Evolutionary conservation across 352 stramenopile genomes (phyloP), one percentile per base, ranked within the genome.

Genomic region (Nothophytophthora sp.): DNA sequence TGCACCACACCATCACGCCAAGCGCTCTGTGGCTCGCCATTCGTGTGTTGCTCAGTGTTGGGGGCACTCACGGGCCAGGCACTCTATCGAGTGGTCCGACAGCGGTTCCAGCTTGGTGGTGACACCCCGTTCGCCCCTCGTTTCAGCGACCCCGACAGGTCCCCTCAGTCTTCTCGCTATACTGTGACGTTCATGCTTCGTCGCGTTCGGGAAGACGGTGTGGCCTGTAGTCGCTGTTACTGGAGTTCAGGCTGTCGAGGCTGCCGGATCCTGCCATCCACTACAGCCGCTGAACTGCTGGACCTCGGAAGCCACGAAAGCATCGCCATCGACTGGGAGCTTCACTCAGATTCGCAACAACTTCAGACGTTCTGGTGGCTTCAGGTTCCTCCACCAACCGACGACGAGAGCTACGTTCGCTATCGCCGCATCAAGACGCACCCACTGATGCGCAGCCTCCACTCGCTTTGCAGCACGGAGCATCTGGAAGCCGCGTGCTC

Each of bases 321-420:
- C 8, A 68, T 90, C 39, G 77, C 79, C 3, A 77, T 92, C 24
- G 79, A 92, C 41, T 90, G 81, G 81, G 23, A 63, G 4, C 22
- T 66, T 0, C 51, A 78, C 13, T 22, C 47, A 16, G 33, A 60
- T 22, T 38, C 44, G 47, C 30, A 56, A 32, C n/a, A 51, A 8
- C 24, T 46, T n/a, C 48, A 68, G 9, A 59, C 49, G 24, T 55
- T 78, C 15, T 39, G 45, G 20, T 67, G 39, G 15, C 27, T 56
- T 1, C 62, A 50, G 20, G 47, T 35, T n/a, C 22, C 50, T 11
- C 36, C 60, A 16, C 61, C 65, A 3, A 36, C 50, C 11, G 70
- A 87, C 28, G 50, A 84, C 44, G 33, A 36, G 2, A 84, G 61
- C 50, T 87, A 81, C 50, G 15, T 52, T 2, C 34, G 41, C 22